A percentile compares a stretch with the other conserved stretches of the same genome.
phyloP scores from a whole-genome alignment of 441 rosid genomes.

The Caryocar brasiliense region DNA sequence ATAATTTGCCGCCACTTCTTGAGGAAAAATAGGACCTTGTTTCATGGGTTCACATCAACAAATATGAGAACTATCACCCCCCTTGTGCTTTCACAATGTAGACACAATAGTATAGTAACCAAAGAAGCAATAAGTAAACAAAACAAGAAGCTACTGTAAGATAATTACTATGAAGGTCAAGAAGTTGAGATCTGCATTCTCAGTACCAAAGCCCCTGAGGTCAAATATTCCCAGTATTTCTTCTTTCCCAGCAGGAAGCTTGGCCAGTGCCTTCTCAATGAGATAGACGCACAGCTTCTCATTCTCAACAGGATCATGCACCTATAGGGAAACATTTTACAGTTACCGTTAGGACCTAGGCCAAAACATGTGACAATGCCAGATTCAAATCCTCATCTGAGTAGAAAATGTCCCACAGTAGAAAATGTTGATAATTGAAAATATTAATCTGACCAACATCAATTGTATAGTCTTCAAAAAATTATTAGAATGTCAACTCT shows the following conservation, averaged over 20 bases:
- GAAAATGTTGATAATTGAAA: too few species aligned
- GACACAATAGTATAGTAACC: background rate
- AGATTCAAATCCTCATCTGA: background rate
- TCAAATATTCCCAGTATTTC: constrained; percentile 70
- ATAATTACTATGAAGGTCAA: constrained; percentile 64
- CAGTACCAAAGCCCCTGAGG: constrained; percentile 48
- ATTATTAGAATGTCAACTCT: too few species aligned
- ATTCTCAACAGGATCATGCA: constrained; percentile 51
- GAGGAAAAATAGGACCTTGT: too few species aligned
- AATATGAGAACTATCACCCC: background rate
- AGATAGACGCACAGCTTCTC: constrained; percentile 65
- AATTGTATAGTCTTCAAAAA: too few species aligned
- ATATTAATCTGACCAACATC: too few species aligned
- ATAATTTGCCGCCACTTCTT: too few species aligned
- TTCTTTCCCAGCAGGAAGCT: constrained; percentile 63
- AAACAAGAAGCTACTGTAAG: too few species aligned
- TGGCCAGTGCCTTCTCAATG: constrained; percentile 74
- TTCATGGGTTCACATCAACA: too few species aligned
- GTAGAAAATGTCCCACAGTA: too few species aligned
- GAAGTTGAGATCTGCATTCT: constrained; percentile 72
- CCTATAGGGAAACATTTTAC: constrained; percentile 30
- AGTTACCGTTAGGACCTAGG: constrained; percentile 1
- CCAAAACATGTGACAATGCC: constrained; percentile 1
- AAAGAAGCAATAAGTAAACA: background rate
- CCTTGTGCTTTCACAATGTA: background rate